A percentile compares a stretch with the other conserved stretches of the same genome.
Evolutionary conservation across 805 yeast genomes (phyloP).

Genomic region (Ogataea paraovalis): DNA sequence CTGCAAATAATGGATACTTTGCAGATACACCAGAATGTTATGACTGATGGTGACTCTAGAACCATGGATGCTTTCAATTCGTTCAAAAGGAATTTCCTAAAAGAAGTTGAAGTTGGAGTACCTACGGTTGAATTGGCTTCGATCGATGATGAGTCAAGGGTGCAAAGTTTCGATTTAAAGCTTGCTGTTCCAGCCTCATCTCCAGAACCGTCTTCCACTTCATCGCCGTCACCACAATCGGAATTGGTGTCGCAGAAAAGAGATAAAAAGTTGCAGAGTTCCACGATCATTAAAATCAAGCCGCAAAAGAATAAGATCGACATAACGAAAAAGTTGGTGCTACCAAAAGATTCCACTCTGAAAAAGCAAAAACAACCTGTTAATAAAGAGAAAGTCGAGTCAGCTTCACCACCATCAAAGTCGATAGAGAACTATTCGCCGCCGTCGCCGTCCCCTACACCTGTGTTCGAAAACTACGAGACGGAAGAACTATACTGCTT

Average conservation of each 20-base stretch:
- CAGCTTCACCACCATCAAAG: background rate
- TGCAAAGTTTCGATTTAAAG: background rate
- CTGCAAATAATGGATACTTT: constrained; percentile 19
- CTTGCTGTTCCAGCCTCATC: background rate
- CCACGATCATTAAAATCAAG: background rate
- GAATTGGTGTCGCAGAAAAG: too few relatives aligned
- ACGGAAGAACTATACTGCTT: constrained; percentile 38
- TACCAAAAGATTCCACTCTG: background rate
- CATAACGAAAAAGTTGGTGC: too few relatives aligned
- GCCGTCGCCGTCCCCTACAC: background rate
- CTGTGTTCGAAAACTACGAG: constrained; percentile 9
- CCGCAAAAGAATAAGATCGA: background rate
- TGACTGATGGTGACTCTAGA: constrained; percentile 15
- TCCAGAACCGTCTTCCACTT: background rate
- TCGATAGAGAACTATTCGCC: background rate
- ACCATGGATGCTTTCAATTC: constrained; percentile 19
- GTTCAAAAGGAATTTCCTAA: constrained; percentile 22
- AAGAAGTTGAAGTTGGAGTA: background rate
- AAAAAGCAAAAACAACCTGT: background rate
- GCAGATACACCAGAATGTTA: constrained; percentile 7
- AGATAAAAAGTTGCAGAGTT: background rate
- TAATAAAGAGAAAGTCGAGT: background rate
- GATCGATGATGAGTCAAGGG: background rate
- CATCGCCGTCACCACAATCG: background rate
- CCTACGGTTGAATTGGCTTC: background rate